Base-by-base conservation (phyloP, 2,329 filamentous ascomycete genomes). In the Hypocreales sp. region DNA sequence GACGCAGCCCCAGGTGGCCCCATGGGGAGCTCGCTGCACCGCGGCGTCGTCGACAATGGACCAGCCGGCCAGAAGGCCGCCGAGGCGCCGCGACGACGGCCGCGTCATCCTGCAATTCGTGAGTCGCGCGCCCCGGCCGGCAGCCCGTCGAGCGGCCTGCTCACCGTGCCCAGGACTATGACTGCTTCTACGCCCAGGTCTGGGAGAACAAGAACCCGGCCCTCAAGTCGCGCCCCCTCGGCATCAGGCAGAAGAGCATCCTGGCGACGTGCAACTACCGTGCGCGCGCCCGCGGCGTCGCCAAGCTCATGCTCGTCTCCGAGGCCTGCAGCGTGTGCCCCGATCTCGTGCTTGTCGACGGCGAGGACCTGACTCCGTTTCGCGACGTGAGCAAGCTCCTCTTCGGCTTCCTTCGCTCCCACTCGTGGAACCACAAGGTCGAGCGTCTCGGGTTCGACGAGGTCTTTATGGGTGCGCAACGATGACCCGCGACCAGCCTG, bases 151-250 rank as follows among this genome's bases (percentile, higher is more conserved):
- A 7, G 4, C 25, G 5, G 10, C 12, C 18, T n/a, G 19, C 25
- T 31, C 25, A 26, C 20, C 15, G 12, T 10, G 14, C 11, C 8
- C 30, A 78, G 72, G 73, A 81, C 51, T 81, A 84, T 48, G 81
- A 87, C 57, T 92, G 82, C 58, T 95, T 95, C 60, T 95, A 95
- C 50, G 86, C 86, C 14, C 82, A 83, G 26, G 84, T 90, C 7
- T 77, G 90, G 39, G 84, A 94, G 54, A 76, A 77, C 37, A 77
- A 79, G 46, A 73, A 79, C 37, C 82, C 84, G 1, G 58, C 64
- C 3, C 60, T 94, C 31, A 82, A 72, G 45, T 61, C 65, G 2
- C 55, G 79, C 12, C 82, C 84, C 6, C 59, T 95, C 19, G 86
- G 83, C 20, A 73, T 93, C 32, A 80, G 86, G 51, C 86, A 94